phyloP scores from a whole-genome alignment of 2,329 filamentous ascomycete genomes.

The Fusarium pseudocircinatum region DNA sequence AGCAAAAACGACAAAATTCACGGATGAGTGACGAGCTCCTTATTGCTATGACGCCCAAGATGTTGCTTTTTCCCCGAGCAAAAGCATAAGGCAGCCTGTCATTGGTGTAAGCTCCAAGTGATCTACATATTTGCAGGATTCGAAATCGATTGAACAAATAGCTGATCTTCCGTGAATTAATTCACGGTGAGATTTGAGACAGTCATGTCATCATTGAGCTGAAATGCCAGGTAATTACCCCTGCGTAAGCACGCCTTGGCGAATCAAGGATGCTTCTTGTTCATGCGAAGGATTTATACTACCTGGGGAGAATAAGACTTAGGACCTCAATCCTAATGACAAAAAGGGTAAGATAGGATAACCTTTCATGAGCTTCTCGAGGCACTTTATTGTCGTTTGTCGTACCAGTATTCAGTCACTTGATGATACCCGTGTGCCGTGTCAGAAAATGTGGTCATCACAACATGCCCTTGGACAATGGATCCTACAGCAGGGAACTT shows the following conservation, averaged over 20 bases:
- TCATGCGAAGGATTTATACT: background rate
- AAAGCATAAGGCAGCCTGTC: background rate
- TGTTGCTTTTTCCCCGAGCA: background rate
- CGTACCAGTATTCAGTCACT: background rate
- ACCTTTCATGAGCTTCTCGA: background rate
- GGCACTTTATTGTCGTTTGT: too few species aligned
- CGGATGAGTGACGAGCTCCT: background rate
- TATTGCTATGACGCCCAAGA: background rate
- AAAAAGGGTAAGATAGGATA: background rate
- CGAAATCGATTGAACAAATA: rapidly evolving
- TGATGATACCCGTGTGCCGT: background rate
- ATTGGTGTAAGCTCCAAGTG: background rate
- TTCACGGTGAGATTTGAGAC: background rate
- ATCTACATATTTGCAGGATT: background rate
- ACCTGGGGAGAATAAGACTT: background rate
- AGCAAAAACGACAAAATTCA: background rate
- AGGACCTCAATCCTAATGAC: background rate
- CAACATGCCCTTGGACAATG: background rate
- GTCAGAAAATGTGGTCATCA: too few species aligned
- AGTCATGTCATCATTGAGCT: background rate
- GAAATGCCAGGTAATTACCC: background rate
- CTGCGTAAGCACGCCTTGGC: background rate
- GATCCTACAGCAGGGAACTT: background rate
- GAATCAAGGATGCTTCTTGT: background rate
- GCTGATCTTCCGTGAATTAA: background rate